Evolutionary conservation across 805 yeast genomes (phyloP), one percentile per base, ranked within the genome.

Genomic region (Metschnikowia proteae): DNA sequence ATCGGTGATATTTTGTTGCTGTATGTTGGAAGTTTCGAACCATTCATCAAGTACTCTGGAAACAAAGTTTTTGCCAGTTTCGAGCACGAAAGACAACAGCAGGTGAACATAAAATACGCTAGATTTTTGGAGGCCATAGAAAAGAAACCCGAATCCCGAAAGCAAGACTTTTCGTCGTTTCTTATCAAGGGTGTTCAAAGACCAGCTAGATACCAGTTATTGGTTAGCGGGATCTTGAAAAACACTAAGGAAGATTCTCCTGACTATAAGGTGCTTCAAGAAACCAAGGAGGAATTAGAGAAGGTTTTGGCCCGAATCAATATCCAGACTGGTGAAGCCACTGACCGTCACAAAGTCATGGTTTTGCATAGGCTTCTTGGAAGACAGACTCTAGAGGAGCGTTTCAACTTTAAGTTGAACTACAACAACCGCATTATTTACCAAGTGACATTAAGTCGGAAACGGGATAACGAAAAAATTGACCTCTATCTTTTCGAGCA

Each of bases 131-230:
- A 88, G 61, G 97, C 89, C 49, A 86, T 91, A 4, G 95, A 88
- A 59, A 81, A 88, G 60, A 74, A 86, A 55, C 88, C 88, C 3
- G 96, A 88, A 71, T 81, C 89, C 33, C 79, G 96, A 60, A 88
- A 90, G 68, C 81, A 92, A 51, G 97, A 95, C 67, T 83, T 94
- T 46, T 87, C 92, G 26, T 94, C 98, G 0, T 94, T 90, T 61
- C 75, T 94, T 54, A 88, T 96, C 5, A 95, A 92, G 61, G 97
- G 98, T 45, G 91, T 96, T 2, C 90, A 97, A 11, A 80, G 99
- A 64, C 90, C 97, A 30, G 98, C 97, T 7, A 76, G 98, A 56
- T 94, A 94, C 68, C 96, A 96, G 55, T 71, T 94, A 43, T 74
- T 94, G 49, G 74, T 92, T 23, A 84, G 81, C 49, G 94, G 92